These are phyloP conservation scores for cucumber (Cucumis sativus) DNA, from an alignment of 306 rosid species.

Conservation along the genomic window DNA sequence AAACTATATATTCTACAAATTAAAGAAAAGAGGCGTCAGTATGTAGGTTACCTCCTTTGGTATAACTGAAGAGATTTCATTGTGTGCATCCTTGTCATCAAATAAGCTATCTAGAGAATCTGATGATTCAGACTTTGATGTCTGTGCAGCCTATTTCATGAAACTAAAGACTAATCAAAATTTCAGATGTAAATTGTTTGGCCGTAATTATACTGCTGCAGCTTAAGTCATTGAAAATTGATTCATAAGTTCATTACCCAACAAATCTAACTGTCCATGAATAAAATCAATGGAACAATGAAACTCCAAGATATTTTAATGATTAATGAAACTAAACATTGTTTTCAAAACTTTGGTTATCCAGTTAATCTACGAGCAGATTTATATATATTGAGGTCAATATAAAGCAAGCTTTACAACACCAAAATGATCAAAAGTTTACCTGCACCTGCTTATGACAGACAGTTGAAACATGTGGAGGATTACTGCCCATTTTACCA, in stretches of 20 bases:
- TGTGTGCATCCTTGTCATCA: slow-evolving; percentile 41
- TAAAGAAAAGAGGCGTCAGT: not conserved
- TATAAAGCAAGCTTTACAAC: not conserved
- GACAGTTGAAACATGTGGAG: not conserved
- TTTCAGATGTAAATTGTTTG: not conserved
- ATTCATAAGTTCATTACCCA: not conserved
- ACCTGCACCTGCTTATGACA: slow-evolving; percentile 1
- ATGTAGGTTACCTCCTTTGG: slow-evolving; percentile 51
- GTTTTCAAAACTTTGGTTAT: not conserved
- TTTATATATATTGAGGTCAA: not conserved
- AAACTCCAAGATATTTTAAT: not conserved
- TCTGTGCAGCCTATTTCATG: slow-evolving; percentile 31
- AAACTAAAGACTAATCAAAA: not conserved
- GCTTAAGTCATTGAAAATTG: not conserved
- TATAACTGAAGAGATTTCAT: slow-evolving; percentile 26
- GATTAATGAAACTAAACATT: not conserved
- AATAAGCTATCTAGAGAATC: slow-evolving; percentile 87
- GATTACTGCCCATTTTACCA: not conserved
- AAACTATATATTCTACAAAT: not conserved
- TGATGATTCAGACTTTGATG: slow-evolving; percentile 45
- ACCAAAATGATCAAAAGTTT: not conserved
- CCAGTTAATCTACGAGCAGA: not conserved
- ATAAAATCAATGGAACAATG: not conserved
- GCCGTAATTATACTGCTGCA: not conserved
- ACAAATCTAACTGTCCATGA: not conserved